Base-by-base conservation (phyloP, 495 filamentous ascomycete genomes). In the Penicillium robsamsonii region DNA sequence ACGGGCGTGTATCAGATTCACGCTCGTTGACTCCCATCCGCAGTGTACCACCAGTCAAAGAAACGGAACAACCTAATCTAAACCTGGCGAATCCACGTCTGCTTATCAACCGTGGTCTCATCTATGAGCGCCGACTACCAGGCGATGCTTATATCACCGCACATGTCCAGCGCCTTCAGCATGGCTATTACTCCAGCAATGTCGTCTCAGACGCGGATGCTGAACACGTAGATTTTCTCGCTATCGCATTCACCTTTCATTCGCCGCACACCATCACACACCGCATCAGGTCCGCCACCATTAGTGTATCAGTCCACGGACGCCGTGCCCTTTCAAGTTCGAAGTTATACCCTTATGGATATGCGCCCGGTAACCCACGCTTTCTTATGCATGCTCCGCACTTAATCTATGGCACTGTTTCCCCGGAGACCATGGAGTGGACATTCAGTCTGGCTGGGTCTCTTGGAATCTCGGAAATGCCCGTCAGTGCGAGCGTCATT, bases 351-450 rank as follows among this genome's bases (percentile, higher is more conserved):
- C 55, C 53, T 6, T 53, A 50, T 35, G 56, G 57, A 6, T 43
- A 59, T 43, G 59, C 57, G 6, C 49, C 61, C n/a, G 56, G 55
- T 9, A 69, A 69, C 30, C 77, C 78, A 0, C 64, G 66, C 22
- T 80, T 82, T 43, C 64, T 82, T 17, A 78, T 75, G 67, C 75
- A 80, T 60, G 79, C 79, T 3, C 79, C 79, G 37, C 78, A 81
- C 53, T 62, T 81, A 18, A 73, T 81, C 50, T 81, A 75, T 56
- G 79, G 79, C 18, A 70, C 75, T n/a, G 73, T 81, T 5, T 79
- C 77, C 9, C 76, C 78, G 0, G 79, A 80, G 52, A 79, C 72
- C 12, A 62, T 82, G 59, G 72, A 79, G 51, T 81, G 77, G 79
- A 75, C 75, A 22, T 81, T 81, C 58, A 79, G 73, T 47, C 64